Evolutionary conservation across 108 stramenopile species (phyloP), one percentile per base, ranked within the genome.

Genomic region (Discostella pseudostelligera): DNA sequence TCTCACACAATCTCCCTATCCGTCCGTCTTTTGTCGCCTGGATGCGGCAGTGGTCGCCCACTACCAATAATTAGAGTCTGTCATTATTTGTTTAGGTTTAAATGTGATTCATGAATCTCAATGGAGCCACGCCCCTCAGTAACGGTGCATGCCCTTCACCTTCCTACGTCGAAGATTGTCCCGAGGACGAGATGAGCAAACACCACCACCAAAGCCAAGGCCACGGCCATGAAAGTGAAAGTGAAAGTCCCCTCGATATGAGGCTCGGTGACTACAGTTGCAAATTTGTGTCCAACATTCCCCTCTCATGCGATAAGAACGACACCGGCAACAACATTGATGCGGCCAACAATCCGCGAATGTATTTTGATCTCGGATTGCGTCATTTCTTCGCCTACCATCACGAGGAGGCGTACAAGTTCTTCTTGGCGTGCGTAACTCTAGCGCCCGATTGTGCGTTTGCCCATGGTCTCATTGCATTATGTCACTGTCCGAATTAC

Each of bases 401-500:
- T 22, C 91, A 92, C 60, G 91, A 92, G 64, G 79, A 87, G 56
- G 87, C 91, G 0, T 70, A 81, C 45, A 83, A 80, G 39, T 84
- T 72, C 56, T 89, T 92, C 62, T 50, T 87, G 22, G 86, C 86
- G 13, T 85, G 83, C 40, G 36, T 89, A 17, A 51, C 74, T 12
- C 67, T 80, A 7, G 80, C 81, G 8, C 84, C 88, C 43, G 76
- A 89, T 55, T 89, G 87, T 64, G 91, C 87, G 19, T 75, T 92
- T 56, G 91, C 91, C 4, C 91, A 92, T 69, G 91, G 81, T 0
- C 69, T 89, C 44, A 53, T 89, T 8, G 81, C 91, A n/a, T 54
- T 89, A 6, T 92, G 91, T 50, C 91, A 92, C 65, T 72, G 81
- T 59, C 91, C 91, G 9, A 92, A 92, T 67, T 92, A 92, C 67